Conservation (phyloP, 805 yeast species). For the Wickerhamiella brachini region DNA sequence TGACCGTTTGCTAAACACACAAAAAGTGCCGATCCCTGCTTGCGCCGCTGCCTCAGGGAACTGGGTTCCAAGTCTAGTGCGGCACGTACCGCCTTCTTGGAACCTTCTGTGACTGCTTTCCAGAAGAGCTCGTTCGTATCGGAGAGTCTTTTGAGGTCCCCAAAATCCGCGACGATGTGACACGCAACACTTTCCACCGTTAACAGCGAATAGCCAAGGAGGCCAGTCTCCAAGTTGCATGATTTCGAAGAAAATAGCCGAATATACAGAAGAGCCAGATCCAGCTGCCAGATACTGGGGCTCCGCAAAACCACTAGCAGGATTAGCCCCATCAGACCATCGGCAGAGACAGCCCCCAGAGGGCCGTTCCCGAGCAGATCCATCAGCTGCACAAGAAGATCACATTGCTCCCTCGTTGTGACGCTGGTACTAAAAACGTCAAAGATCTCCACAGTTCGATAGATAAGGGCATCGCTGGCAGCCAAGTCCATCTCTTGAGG, state of each 20-base stretch:
- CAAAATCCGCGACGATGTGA: constrained; percentile 38
- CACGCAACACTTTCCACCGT: constrained; percentile 71
- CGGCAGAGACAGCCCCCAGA: constrained; percentile 50
- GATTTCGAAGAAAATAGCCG: constrained; percentile 35
- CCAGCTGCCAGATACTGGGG: constrained; percentile 36
- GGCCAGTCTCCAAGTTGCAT: constrained; percentile 7
- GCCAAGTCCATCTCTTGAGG: constrained; percentile 21
- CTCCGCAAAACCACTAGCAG: constrained; percentile 58
- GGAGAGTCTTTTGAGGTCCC: constrained; percentile 31
- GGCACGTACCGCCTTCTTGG: neutral
- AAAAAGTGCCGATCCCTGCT: constrained; percentile 35
- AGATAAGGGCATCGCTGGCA: constrained; percentile 26
- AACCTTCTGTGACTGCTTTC: constrained; percentile 28
- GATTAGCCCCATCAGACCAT: constrained; percentile 57
- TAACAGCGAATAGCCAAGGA: constrained; percentile 46
- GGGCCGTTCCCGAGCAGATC: constrained; percentile 21
- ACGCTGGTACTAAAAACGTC: constrained; percentile 32
- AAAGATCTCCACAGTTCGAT: constrained; percentile 38
- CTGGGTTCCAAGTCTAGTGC: neutral
- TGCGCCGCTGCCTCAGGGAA: neutral
- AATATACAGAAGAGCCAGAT: constrained; percentile 52
- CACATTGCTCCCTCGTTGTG: neutral
- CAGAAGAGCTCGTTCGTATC: constrained; percentile 39
- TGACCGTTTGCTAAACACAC: constrained; percentile 42
- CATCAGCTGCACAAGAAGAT: neutral